These are phyloP conservation scores for Gymnopilus dilepis DNA, from an alignment of 768 basidiomycete genomes.

Conservation along the genomic window DNA sequence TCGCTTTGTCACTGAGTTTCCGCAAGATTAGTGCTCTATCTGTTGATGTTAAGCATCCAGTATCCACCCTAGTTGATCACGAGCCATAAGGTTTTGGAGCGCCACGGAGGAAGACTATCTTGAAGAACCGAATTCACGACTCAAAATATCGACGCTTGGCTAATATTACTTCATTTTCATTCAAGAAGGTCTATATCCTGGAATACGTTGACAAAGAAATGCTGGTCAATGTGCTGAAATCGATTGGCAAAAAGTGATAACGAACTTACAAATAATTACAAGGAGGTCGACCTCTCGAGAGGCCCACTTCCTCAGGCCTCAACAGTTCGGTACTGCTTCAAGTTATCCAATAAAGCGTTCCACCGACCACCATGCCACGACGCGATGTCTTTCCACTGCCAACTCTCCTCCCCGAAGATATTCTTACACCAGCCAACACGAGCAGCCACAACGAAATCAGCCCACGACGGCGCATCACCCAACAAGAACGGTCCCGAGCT, in stretches of 20 bases:
- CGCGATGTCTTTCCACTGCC: constrained; percentile 37
- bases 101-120: no score
- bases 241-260: constrained; percentile 17
- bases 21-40: no score
- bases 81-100: no score
- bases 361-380: constrained; percentile 38
- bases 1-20: constrained; percentile 25
- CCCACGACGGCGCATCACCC: constrained; percentile 30
- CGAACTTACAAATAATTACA: constrained; percentile 34
- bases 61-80: no score
- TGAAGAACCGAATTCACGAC: no score
- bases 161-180: no score
- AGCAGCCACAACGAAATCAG: constrained; percentile 37
- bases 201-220: no score
- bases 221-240: no score
- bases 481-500: constrained; percentile 12
- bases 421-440: constrained; percentile 32
- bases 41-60: background rate
- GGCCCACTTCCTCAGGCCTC: constrained; percentile 17
- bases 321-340: background rate
- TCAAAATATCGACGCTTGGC: no score
- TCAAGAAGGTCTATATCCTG: no score
- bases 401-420: constrained; percentile 35
- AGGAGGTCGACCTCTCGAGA: constrained; percentile 35
- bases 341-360: constrained; percentile 9